Base-by-base conservation (phyloP, 139 green algal genomes). In the Ettlia oleoabundans region DNA sequence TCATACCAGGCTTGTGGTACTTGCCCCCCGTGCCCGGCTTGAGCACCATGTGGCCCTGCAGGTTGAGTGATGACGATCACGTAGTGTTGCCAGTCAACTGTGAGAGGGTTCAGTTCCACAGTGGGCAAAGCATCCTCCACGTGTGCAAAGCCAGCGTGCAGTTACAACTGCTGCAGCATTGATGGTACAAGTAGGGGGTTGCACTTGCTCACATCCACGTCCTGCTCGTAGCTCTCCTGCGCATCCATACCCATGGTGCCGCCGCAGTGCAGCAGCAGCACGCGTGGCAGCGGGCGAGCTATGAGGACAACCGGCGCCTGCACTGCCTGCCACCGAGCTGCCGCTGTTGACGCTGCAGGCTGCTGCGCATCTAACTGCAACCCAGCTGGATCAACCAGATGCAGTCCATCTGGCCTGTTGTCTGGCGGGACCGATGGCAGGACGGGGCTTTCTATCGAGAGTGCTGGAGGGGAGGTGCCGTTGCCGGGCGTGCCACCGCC, bases 231-330 rank as follows among this genome's bases (percentile, higher is more conserved):
- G 26, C 47, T 84, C 38, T 61, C 65, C 13, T 74, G 61, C 0
- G 87, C 70, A 64, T 95, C 89, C 95, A 98, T 97, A 41, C 94
- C 95, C 37, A 98, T 87, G 0, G 95, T 98, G 61, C 95, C 94
- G 4, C 94, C 94, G 10, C 90, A 95, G 85, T 97, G 94, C 15
- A 98, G 70, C 32, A 97, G 86, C 30, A 97, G 87, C 47, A 97
- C 94, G 0, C 87, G 76, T 0, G 94, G 94, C 62, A 97, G 75
- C 13, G 91, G 91, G 76, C 89, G 88, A 0, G 89, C 89, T 1
- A 95, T 76, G 18, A 91, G 86, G 19, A 89, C 43, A 5, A 69
- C 43, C 15, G 68, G 68, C 24, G 73, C 52, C 58, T 52, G 26
- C 0, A 2, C 43, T 15, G 70, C 8, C n/a, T n/a, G n/a, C n/a